These are phyloP conservation scores for Boletellus deceptivus DNA, from an alignment of 1,284 basidiomycete species.

Conservation along the genomic window DNA sequence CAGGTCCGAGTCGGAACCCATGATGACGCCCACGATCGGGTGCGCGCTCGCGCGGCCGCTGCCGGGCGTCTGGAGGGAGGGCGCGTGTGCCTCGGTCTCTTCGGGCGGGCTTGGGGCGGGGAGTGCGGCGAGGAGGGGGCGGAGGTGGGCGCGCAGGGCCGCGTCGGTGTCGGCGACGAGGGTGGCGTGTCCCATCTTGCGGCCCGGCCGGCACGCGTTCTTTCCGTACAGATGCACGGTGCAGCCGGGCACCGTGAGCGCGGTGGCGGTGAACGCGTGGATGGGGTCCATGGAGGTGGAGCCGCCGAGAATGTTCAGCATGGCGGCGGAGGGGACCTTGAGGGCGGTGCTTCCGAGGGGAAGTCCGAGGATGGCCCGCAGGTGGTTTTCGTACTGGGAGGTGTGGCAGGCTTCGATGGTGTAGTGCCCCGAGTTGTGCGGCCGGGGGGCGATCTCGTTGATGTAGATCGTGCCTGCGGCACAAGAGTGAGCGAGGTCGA, in stretches of 20 bases:
- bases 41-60: constrained; percentile 59
- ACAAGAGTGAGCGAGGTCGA: background rate
- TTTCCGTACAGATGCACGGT: constrained; percentile 94
- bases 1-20: constrained; percentile 99
- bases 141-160: constrained; percentile 67
- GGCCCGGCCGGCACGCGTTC: constrained; percentile 80
- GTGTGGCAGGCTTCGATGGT: constrained; percentile 98
- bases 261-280: constrained; percentile 47
- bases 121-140: constrained; percentile 66
- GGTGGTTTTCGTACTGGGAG: constrained; percentile 97
- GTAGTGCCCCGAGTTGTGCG: constrained; percentile 99
- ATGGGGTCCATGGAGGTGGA: constrained; percentile 67
- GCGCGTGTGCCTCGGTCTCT: constrained; percentile 59
- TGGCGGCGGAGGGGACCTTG: constrained; percentile 84
- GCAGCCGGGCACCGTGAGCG: constrained; percentile 74
- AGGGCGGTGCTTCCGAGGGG: constrained; percentile 89
- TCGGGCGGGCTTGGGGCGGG: constrained; percentile 48
- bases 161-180: constrained; percentile 84
- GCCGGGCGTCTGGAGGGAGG: constrained; percentile 41
- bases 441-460: constrained; percentile 99
- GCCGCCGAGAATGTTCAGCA: constrained; percentile 93
- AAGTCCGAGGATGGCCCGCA: constrained; percentile 91
- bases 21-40: constrained; percentile 92
- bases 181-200: constrained; percentile 99
- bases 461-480: constrained; percentile 72